Percentiles rank a stretch among this genome's conserved stretches.
These are phyloP conservation scores for Syncephalastrum racemosum DNA, from an alignment of 371 early-diverging fungal species.

Conservation along the genomic window DNA sequence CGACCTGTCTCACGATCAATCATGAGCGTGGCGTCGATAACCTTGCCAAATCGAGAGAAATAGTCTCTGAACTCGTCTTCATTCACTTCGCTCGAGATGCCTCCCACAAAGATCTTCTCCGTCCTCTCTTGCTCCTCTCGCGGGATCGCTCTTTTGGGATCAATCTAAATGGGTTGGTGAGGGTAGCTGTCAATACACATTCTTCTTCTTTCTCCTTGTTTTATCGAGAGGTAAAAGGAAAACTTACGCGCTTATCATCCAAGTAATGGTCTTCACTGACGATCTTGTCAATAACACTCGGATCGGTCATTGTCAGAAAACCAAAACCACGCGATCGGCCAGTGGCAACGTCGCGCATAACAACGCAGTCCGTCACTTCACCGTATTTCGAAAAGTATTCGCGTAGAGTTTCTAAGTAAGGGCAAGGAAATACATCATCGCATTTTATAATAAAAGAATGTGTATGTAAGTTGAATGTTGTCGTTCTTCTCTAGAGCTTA, in stretches of 20 bases:
- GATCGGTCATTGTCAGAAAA: slow-evolving; percentile 81
- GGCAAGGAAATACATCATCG: slow-evolving; percentile 4
- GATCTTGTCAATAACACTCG: slow-evolving; percentile 67
- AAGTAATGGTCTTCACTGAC: slow-evolving; percentile 73
- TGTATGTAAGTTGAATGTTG: too few species aligned
- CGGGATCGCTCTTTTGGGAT: slow-evolving; percentile 88
- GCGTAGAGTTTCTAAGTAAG: slow-evolving; percentile 61
- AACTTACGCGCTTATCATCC: slow-evolving; percentile 81
- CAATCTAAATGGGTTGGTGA: slow-evolving; percentile 59
- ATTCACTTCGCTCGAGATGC: slow-evolving; percentile 76
- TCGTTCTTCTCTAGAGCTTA: too few species aligned
- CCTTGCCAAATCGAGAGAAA: slow-evolving; percentile 76
- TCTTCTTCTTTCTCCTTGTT: background rate
- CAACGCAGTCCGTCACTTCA: slow-evolving; percentile 68
- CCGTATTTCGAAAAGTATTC: slow-evolving; percentile 78
- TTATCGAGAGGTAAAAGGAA: too few species aligned
- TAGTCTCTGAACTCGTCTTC: slow-evolving; percentile 80
- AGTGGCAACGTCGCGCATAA: slow-evolving; percentile 83
- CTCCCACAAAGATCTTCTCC: slow-evolving; percentile 91
- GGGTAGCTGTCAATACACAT: background rate
- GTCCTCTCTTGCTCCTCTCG: slow-evolving; percentile 76
- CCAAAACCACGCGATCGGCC: slow-evolving; percentile 89
- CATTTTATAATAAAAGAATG: background rate
- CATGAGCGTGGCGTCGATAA: slow-evolving; percentile 78
- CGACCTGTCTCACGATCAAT: slow-evolving; percentile 76